Conservation (phyloP, 2,329 filamentous ascomycete species). For the Arachnomyces sp. region DNA sequence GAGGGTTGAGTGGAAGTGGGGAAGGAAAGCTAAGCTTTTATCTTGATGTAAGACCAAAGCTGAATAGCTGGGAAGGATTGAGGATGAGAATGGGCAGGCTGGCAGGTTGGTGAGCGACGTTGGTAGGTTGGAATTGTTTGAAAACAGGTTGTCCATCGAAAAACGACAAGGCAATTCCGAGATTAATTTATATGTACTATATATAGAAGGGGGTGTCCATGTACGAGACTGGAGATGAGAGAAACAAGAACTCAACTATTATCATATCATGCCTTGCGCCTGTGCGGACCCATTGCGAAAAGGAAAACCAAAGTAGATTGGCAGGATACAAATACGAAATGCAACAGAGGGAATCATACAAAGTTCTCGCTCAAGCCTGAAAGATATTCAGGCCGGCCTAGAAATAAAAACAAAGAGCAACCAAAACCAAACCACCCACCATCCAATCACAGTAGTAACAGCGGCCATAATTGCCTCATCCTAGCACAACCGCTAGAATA, state of each 20-base stretch:
- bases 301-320: not conserved
- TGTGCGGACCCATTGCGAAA: not conserved
- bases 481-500: conserved; percentile 74
- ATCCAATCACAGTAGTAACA: conserved; percentile 4
- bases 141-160: too few relatives aligned
- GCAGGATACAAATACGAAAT: not conserved
- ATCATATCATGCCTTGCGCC: conserved; percentile 1
- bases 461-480: conserved; percentile 38
- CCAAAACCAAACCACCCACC: conserved; percentile 17
- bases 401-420: conserved; percentile 14
- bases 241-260: not conserved
- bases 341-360: conserved; percentile 4
- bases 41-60: conserved; percentile 57
- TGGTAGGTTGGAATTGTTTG: not conserved
- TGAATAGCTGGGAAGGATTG: conserved; percentile 56
- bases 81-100: conserved; percentile 48
- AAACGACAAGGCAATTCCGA: conserved; percentile 4
- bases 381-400: conserved; percentile 7
- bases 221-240: conserved; percentile 24
- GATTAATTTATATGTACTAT: conserved; percentile 22
- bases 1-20: conserved; percentile 14
- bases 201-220: conserved; percentile 27
- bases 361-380: conserved; percentile 10
- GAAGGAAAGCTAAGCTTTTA: conserved; percentile 52
- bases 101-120: conserved; percentile 34